These are phyloP conservation scores for Echites panduratus DNA, from an alignment of 257 asterid genomes.

Conservation along the genomic window DNA sequence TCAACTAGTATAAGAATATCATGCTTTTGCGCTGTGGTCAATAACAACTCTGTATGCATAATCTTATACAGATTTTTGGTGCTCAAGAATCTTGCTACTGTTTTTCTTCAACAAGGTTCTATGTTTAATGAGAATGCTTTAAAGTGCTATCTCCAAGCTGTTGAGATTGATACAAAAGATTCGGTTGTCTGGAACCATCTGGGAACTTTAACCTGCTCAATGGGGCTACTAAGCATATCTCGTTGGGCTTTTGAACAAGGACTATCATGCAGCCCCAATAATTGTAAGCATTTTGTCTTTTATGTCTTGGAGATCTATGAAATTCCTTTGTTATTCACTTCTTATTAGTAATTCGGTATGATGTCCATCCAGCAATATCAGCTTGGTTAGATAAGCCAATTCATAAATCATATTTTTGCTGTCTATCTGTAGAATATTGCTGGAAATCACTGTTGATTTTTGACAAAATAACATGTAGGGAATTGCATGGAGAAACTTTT, in stretches of 20 bases:
- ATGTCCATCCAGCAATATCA: conserved; percentile 9
- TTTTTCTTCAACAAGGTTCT: conserved; percentile 74
- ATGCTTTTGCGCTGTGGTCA: neutral
- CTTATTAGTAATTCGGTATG: conserved; percentile 7
- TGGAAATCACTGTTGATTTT: conserved; percentile 4
- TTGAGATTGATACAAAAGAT: conserved; percentile 87
- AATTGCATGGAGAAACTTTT: conserved; percentile 98
- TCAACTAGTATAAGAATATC: neutral
- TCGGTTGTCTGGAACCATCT: conserved; percentile 93
- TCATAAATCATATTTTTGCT: neutral
- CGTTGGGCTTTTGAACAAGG: conserved; percentile 99
- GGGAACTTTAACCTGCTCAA: conserved; percentile 93
- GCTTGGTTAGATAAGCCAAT: neutral
- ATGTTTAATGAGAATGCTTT: conserved; percentile 67
- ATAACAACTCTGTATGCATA: neutral
- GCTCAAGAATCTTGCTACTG: conserved; percentile 86
- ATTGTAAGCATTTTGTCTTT: conserved; percentile 57
- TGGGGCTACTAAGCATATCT: conserved; percentile 85
- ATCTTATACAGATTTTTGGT: conserved; percentile 76
- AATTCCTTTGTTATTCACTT: conserved; percentile 7
- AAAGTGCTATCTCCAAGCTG: conserved; percentile 94
- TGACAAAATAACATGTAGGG: conserved; percentile 49
- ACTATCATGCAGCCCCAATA: conserved; percentile 86
- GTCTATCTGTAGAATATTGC: neutral
- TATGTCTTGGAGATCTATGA: conserved; percentile 7